Conservation (phyloP, 768 basidiomycete genomes). For the Antrodiella citrinella region DNA sequence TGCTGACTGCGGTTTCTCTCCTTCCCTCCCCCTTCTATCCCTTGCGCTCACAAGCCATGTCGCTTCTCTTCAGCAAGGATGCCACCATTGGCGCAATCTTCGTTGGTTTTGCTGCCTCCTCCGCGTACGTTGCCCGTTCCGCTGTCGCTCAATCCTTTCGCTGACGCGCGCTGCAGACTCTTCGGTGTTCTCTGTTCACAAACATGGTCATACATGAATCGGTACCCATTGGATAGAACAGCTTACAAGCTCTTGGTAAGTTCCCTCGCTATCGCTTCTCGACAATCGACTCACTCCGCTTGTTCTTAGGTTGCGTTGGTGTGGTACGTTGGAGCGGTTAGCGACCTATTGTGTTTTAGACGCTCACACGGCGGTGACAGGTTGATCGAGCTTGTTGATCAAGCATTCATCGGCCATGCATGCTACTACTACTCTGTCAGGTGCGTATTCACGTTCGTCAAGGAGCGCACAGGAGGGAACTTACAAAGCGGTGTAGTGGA, state of each 20-base stretch:
- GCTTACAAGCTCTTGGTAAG: conserved; percentile 46
- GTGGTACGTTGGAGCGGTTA: no score
- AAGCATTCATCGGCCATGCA: conserved; percentile 41
- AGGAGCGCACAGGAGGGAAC: not conserved
- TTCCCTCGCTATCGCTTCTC: conserved; percentile 6
- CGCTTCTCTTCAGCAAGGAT: conserved; percentile 18
- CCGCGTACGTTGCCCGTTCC: conserved; percentile 20
- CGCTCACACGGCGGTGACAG: conserved; percentile 20
- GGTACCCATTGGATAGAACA: conserved; percentile 44
- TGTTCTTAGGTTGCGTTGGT: conserved; percentile 23
- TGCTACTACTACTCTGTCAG: conserved; percentile 48
- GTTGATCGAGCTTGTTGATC: conserved; percentile 38
- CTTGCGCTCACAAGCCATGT: not conserved
- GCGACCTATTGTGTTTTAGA: no score
- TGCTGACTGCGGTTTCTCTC: not conserved
- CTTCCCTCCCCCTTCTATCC: not conserved
- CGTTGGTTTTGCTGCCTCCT: conserved; percentile 48
- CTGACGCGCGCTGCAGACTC: conserved; percentile 26
- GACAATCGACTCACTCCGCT: not conserved
- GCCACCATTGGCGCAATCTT: conserved; percentile 55
- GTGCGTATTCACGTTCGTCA: conserved; percentile 26
- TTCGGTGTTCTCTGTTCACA: conserved; percentile 51
- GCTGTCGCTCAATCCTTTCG: not conserved
- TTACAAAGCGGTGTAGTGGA: conserved; percentile 9
- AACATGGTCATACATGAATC: conserved; percentile 44